Evolutionary conservation across 176 grass and related monocot species (phyloP).

Genomic region (Musa troglodytarum): DNA sequence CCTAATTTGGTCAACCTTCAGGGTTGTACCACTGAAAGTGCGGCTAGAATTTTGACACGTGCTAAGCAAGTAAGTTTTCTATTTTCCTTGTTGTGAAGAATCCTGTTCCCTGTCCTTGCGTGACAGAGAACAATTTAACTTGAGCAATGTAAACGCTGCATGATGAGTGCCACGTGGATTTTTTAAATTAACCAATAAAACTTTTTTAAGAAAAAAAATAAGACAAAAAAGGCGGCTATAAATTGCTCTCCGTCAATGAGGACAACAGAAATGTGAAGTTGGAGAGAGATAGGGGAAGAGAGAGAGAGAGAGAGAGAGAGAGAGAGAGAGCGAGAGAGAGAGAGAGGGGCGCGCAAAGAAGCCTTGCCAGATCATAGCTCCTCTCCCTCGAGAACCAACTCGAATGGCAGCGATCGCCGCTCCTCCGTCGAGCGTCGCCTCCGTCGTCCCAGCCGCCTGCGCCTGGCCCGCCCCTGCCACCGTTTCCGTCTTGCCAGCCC

Average conservation of each 20-base stretch:
- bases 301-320: not conserved
- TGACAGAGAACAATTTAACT: too few relatives aligned
- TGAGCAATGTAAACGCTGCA: too few relatives aligned
- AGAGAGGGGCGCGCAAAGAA: not conserved
- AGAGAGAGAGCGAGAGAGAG: not conserved
- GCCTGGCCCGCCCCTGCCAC: not conserved
- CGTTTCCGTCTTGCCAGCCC: conserved; percentile 5
- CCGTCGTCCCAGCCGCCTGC: not conserved
- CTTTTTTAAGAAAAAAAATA: not conserved
- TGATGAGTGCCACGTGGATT: too few relatives aligned
- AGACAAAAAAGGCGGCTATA: not conserved
- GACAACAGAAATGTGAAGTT: too few relatives aligned
- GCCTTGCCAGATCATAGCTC: not conserved
- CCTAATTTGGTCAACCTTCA: too few relatives aligned
- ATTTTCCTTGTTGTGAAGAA: too few relatives aligned
- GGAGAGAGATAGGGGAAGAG: not conserved
- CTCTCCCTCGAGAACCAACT: not conserved
- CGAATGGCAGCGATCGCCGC: conserved; percentile 52
- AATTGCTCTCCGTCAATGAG: not conserved
- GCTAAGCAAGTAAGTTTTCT: too few relatives aligned
- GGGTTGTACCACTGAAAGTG: too few relatives aligned
- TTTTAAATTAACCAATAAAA: too few relatives aligned
- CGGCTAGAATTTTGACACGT: too few relatives aligned
- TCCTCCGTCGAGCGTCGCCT: not conserved
- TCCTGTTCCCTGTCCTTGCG: too few relatives aligned